These are phyloP conservation scores for Populus euphratica DNA, from an alignment of 345 rosid genomes.

Conservation along the genomic window DNA sequence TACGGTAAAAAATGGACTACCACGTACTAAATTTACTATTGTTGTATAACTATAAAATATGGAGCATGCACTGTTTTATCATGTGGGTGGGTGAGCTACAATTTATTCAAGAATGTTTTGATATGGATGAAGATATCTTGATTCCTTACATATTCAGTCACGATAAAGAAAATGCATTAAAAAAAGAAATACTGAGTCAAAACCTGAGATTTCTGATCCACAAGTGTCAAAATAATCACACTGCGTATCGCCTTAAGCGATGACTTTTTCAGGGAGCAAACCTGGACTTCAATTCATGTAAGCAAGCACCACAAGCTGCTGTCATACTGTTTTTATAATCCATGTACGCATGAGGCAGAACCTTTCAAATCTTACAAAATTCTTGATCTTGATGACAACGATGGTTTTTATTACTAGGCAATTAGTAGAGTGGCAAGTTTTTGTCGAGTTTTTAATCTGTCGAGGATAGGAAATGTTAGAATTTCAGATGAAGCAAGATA, in stretches of 20 bases:
- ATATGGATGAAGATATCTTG: neutral
- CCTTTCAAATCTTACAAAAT: too few relatives aligned
- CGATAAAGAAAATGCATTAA: neutral
- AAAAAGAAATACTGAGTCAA: neutral
- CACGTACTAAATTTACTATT: neutral
- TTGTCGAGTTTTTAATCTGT: too few relatives aligned
- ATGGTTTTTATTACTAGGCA: too few relatives aligned
- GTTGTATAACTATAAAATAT: neutral
- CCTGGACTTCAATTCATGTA: neutral
- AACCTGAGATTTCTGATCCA: neutral
- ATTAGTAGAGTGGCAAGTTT: too few relatives aligned
- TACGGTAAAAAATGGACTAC: neutral
- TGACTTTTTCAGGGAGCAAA: neutral
- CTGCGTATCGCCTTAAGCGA: neutral
- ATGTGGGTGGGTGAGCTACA: too few relatives aligned
- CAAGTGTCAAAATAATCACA: constrained; percentile 5
- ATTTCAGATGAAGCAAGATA: too few relatives aligned
- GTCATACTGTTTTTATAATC: neutral
- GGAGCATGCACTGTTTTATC: too few relatives aligned
- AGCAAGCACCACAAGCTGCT: neutral
- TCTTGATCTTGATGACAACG: too few relatives aligned
- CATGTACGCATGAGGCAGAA: too few relatives aligned
- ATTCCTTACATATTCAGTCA: neutral
- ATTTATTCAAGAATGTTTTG: neutral
- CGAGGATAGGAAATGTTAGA: too few relatives aligned